These are phyloP conservation scores for Hypoxylon lenormandii DNA, from an alignment of 495 filamentous ascomycete species.

Conservation along the genomic window DNA sequence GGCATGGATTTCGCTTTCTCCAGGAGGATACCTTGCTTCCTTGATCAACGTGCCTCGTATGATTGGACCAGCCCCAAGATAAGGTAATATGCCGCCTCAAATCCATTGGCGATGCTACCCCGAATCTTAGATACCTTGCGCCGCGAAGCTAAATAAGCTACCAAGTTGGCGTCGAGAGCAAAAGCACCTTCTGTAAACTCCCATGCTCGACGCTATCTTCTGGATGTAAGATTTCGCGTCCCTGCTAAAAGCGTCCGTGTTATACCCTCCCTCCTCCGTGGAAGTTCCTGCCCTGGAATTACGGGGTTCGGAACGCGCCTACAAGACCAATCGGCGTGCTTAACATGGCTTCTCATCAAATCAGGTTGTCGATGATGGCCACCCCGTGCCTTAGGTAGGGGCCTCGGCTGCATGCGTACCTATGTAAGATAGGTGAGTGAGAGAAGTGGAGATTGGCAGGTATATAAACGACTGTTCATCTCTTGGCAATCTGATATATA, in stretches of 20 bases:
- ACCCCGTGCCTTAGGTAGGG: neutral
- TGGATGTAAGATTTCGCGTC: slow-evolving; percentile 1
- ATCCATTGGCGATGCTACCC: slow-evolving; percentile 21
- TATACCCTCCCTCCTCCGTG: slow-evolving; percentile 14
- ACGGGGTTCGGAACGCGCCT: slow-evolving; percentile 19
- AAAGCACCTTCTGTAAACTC: slow-evolving; percentile 44
- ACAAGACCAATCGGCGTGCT: slow-evolving; percentile 13
- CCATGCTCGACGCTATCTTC: slow-evolving; percentile 12
- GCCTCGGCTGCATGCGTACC: neutral
- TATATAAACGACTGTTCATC: slow-evolving; percentile 23
- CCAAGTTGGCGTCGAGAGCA: no score
- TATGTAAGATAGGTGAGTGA: slow-evolving; percentile 1
- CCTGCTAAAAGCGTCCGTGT: slow-evolving; percentile 8
- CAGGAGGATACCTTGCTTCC: slow-evolving; percentile 24
- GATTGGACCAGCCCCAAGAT: slow-evolving; percentile 44
- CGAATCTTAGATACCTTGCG: slow-evolving; percentile 17
- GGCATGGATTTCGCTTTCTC: slow-evolving; percentile 19
- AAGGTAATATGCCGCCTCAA: slow-evolving; percentile 27
- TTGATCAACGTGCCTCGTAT: slow-evolving; percentile 39
- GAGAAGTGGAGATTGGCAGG: slow-evolving; percentile 5
- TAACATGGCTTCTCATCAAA: slow-evolving; percentile 5
- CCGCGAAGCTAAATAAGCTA: no score
- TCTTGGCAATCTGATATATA: slow-evolving; percentile 26
- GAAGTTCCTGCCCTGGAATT: slow-evolving; percentile 4
- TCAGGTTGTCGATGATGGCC: slow-evolving; percentile 12